Evolutionary conservation across 257 asterid species (phyloP), one percentile per base, ranked within the genome.

Genomic region (Echites panduratus): DNA sequence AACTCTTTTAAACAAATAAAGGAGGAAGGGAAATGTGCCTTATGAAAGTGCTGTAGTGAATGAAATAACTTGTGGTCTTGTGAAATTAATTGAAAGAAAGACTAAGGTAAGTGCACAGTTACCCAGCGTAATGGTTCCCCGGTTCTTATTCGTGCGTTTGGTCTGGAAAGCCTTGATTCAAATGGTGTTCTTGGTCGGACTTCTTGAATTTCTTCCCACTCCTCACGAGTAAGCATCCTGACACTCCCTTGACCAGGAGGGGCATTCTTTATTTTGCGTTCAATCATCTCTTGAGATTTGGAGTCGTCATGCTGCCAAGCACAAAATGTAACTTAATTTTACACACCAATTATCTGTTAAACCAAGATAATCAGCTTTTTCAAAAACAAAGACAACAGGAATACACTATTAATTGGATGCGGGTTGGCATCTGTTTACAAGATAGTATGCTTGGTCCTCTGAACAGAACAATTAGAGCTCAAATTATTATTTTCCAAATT

Each of bases 221-320:
- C 99, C 79, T 94, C 97, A 50, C 85, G 96, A 62, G 79, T 73
- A 61, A 94, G 92, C 97, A 94, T 91, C 86, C 99, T 86, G 35
- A 94, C 95, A 75, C 87, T 81, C 70, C 99, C 97, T 83, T 86
- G 92, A 65, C 93, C 99, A 75, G 87, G 87, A 66, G 99, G 97
- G 0, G 97, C 97, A 75, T 94, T 81, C 82, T 86, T 82, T 79
- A 91, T 87, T 79, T 87, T 89, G 53, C 81, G 72, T 80, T 91
- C 97, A 68, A 88, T 83, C 72, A 82, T 84, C 73, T 90, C 97
- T 76, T 89, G 97, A 35, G 90, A 85, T 57, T 72, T 86, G 43
- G 95, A 79, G 32, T 90, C 98, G 75, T 90, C 96, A 68, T 82
- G 79, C 98, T 92, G 85, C 86, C 84, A 75, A 20, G 10, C 48